Conservation (phyloP, 2,329 filamentous ascomycete species). For the Ophiostoma angusticollis region DNA sequence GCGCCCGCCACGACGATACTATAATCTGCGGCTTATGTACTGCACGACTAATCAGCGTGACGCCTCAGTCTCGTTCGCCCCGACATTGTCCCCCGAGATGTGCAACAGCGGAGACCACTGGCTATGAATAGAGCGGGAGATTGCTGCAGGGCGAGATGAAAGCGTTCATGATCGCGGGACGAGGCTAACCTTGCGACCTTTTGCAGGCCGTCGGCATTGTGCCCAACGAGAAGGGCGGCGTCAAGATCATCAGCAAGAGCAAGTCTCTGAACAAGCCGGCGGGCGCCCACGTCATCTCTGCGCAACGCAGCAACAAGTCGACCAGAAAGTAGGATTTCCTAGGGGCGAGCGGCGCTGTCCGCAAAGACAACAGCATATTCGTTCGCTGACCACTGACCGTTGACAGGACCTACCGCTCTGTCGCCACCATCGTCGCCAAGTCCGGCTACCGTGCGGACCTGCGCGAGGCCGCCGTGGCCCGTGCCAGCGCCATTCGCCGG, state of each 20-base stretch:
- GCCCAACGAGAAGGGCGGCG: conserved; percentile 62
- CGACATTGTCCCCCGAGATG: too few relatives aligned
- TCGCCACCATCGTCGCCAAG: conserved; percentile 75
- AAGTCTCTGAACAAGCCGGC: conserved; percentile 61
- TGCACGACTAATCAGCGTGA: too few relatives aligned
- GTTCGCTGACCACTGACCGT: conserved; percentile 1
- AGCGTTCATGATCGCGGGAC: too few relatives aligned
- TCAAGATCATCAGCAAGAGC: conserved; percentile 76
- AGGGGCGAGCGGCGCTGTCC: background rate
- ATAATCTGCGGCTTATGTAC: too few relatives aligned
- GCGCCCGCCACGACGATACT: too few relatives aligned
- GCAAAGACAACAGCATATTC: background rate
- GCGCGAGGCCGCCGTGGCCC: conserved; percentile 66
- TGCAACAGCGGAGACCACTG: too few relatives aligned
- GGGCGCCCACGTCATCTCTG: conserved; percentile 48
- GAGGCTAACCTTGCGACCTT: too few relatives aligned
- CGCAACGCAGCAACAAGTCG: conserved; percentile 59
- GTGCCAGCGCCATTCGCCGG: conserved; percentile 72
- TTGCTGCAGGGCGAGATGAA: too few relatives aligned
- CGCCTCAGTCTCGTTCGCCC: too few relatives aligned
- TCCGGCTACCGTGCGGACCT: conserved; percentile 73
- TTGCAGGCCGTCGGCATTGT: conserved; percentile 69
- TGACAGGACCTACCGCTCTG: conserved; percentile 69
- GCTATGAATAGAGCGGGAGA: too few relatives aligned
- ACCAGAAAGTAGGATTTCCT: conserved; percentile 51